These are phyloP conservation scores for Selenicereus undatus DNA, from an alignment of 148 eudicot species.

Conservation along the genomic window DNA sequence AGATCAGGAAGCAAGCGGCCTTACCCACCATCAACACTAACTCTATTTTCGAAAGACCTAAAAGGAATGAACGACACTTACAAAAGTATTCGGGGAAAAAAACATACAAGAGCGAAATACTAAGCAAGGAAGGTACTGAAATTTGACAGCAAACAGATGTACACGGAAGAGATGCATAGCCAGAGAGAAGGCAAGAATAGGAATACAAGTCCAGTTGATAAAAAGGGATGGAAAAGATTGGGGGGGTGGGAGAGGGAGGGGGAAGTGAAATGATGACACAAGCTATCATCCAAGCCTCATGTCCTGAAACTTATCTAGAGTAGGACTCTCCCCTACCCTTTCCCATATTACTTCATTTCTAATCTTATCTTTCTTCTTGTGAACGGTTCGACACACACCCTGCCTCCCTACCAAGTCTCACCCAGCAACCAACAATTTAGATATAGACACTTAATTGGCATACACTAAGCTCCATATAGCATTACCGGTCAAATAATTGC, in stretches of 20 bases:
- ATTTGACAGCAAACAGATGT: not conserved
- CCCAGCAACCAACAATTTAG: no score
- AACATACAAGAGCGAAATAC: not conserved
- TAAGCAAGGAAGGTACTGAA: not conserved
- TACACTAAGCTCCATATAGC: no score
- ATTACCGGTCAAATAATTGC: no score
- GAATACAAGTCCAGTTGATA: not conserved
- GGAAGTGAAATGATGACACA: not conserved
- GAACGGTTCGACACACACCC: no score
- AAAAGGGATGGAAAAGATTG: no score
- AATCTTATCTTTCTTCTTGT: no score
- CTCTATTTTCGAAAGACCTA: not conserved
- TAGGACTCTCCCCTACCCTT: no score
- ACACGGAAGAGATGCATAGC: not conserved
- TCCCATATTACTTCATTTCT: no score
- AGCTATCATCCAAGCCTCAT: not conserved
- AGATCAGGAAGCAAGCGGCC: not conserved
- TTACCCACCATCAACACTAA: not conserved
- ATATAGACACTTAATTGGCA: no score
- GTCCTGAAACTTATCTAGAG: no score
- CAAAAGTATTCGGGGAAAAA: not conserved
- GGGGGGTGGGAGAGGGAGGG: not conserved
- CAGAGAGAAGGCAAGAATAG: not conserved
- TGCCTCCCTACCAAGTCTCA: no score
- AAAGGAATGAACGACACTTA: not conserved